Evolutionary conservation across 2,329 filamentous ascomycete genomes (phyloP).

Genomic region (Penicillium sp.): DNA sequence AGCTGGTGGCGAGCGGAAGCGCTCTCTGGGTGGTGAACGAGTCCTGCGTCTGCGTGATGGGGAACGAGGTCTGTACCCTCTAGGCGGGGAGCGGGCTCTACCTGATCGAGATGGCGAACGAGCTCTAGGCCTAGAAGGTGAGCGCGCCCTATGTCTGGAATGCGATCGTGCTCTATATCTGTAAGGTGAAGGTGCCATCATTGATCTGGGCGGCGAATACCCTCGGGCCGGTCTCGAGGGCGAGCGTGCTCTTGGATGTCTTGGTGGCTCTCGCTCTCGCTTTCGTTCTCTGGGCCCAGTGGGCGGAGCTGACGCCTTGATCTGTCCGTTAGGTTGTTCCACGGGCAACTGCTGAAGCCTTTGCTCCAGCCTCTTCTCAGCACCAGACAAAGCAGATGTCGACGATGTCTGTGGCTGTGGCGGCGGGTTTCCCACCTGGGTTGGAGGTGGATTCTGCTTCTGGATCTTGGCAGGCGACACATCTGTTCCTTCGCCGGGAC

Average conservation of each 20-base stretch:
- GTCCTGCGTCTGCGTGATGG: background rate
- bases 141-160: background rate
- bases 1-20: background rate
- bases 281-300: background rate
- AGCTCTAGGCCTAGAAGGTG: background rate
- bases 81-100: background rate
- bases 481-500: background rate
- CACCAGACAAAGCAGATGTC: background rate
- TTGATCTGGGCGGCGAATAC: background rate
- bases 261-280: background rate
- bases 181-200: background rate
- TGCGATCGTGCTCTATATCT: background rate
- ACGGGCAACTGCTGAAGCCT: background rate
- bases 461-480: background rate
- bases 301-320: background rate
- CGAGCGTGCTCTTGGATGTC: background rate
- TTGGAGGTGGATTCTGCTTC: background rate
- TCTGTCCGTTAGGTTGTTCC: background rate
- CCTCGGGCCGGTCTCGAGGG: background rate
- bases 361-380: background rate
- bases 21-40: background rate
- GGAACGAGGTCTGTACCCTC: background rate
- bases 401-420: background rate
- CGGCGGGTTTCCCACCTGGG: background rate
- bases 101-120: background rate